phyloP scores from a whole-genome alignment of 805 yeast species.

The Ogataea pilisensis region DNA sequence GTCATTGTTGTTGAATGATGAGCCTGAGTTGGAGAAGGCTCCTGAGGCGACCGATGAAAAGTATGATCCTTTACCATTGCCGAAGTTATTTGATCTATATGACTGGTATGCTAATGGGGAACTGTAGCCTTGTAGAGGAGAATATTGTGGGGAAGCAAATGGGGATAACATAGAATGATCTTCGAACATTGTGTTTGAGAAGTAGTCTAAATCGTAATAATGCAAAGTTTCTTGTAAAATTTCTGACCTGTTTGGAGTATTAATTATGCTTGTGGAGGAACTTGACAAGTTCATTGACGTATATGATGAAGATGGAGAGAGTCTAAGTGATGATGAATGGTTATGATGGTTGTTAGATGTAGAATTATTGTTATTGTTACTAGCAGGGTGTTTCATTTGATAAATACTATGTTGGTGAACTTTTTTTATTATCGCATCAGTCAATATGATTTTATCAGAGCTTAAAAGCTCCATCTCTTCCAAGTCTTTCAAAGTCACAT shows the following conservation, averaged over 20 bases:
- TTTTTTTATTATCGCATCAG: not conserved
- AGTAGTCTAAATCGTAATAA: slow-evolving; percentile 28
- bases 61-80: slow-evolving; percentile 4
- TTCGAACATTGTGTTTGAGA: slow-evolving; percentile 15
- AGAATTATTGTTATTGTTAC: not conserved
- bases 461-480: slow-evolving; percentile 24
- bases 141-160: slow-evolving; percentile 8
- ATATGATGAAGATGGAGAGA: slow-evolving; percentile 5
- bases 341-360: too few species aligned
- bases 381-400: too few species aligned
- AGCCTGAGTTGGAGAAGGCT: slow-evolving; percentile 11
- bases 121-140: slow-evolving; percentile 1
- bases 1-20: not conserved
- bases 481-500: slow-evolving; percentile 38
- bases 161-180: slow-evolving; percentile 12
- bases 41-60: slow-evolving; percentile 11
- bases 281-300: not conserved
- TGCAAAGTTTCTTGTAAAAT: slow-evolving; percentile 17
- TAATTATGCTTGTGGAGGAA: not conserved
- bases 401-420: too few species aligned
- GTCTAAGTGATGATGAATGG: slow-evolving; percentile 1
- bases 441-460: slow-evolving; percentile 15
- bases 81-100: not conserved
- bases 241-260: not conserved
- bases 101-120: slow-evolving; percentile 6